Evolutionary conservation across 441 rosid species (phyloP).

Genomic region (Mallotus japonicus): DNA sequence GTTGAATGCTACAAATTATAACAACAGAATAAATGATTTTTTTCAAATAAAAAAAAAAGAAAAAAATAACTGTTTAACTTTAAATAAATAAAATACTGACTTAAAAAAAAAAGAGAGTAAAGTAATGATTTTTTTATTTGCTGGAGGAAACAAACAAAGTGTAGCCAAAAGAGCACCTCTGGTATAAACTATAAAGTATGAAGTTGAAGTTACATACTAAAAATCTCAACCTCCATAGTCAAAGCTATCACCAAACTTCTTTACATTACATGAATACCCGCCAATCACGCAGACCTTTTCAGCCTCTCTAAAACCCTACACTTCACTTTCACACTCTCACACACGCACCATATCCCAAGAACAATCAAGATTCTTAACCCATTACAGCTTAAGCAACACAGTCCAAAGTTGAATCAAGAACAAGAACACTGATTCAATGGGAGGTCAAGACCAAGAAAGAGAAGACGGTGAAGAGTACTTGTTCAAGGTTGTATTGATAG

Average conservation of each 20-base stretch:
- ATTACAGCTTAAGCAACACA: not conserved
- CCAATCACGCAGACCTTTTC: constrained; percentile 29
- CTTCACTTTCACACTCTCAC: not conserved
- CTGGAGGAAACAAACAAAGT: too few species aligned
- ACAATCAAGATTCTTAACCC: not conserved
- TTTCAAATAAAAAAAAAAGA: too few species aligned
- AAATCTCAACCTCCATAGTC: not conserved
- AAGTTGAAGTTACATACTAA: not conserved
- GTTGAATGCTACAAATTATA: too few species aligned
- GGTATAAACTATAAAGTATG: too few species aligned
- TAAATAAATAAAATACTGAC: too few species aligned
- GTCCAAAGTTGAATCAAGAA: constrained; percentile 3
- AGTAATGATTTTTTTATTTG: too few species aligned
- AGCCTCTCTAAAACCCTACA: constrained; percentile 17
- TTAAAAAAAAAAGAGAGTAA: too few species aligned
- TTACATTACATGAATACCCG: constrained; percentile 16
- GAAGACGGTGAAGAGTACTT: constrained; percentile 42
- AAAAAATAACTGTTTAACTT: too few species aligned
- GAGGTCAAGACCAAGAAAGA: constrained; percentile 27
- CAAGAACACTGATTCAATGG: constrained; percentile 28
- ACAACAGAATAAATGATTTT: too few species aligned
- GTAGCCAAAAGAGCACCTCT: too few species aligned
- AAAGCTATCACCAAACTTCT: constrained; percentile 15
- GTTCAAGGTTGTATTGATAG: constrained; percentile 59
- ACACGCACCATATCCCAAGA: constrained; percentile 10